These are phyloP conservation scores for Candida tallmaniae DNA, from an alignment of 805 yeast genomes.

Conservation along the genomic window DNA sequence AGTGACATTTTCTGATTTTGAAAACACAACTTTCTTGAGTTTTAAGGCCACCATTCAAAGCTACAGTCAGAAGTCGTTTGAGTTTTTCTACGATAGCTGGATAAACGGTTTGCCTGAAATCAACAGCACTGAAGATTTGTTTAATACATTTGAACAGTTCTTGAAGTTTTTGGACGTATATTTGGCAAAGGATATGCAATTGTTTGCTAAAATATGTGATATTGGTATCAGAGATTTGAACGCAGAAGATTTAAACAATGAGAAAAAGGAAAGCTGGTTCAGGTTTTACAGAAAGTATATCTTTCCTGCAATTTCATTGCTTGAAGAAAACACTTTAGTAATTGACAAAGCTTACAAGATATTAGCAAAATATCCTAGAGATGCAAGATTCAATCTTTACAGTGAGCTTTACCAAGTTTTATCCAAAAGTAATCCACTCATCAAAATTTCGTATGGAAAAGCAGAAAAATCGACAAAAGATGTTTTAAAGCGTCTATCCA, in stretches of 20 bases:
- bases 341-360: slow-evolving; percentile 57
- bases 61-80: slow-evolving; percentile 20
- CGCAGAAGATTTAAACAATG: slow-evolving; percentile 11
- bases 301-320: slow-evolving; percentile 55
- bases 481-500: slow-evolving; percentile 73
- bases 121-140: slow-evolving; percentile 38
- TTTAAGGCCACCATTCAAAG: slow-evolving; percentile 27
- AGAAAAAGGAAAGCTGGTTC: slow-evolving; percentile 39
- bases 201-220: slow-evolving; percentile 58
- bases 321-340: slow-evolving; percentile 54
- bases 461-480: slow-evolving; percentile 80
- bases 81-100: slow-evolving; percentile 53
- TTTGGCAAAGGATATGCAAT: slow-evolving; percentile 42
- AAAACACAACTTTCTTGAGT: slow-evolving; percentile 16
- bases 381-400: slow-evolving; percentile 69
- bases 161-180: slow-evolving; percentile 53
- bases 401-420: slow-evolving; percentile 67
- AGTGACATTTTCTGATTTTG: slow-evolving; percentile 24
- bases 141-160: slow-evolving; percentile 44
- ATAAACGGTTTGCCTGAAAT: slow-evolving; percentile 32
- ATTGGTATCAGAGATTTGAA: slow-evolving; percentile 44
- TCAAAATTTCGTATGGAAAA: slow-evolving; percentile 55
- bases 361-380: slow-evolving; percentile 50
- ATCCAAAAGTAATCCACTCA: slow-evolving; percentile 49
- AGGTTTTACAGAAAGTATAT: slow-evolving; percentile 60